Evolutionary conservation across 2,329 filamentous ascomycete species (phyloP).

Genomic region (Catunica adiposa): DNA sequence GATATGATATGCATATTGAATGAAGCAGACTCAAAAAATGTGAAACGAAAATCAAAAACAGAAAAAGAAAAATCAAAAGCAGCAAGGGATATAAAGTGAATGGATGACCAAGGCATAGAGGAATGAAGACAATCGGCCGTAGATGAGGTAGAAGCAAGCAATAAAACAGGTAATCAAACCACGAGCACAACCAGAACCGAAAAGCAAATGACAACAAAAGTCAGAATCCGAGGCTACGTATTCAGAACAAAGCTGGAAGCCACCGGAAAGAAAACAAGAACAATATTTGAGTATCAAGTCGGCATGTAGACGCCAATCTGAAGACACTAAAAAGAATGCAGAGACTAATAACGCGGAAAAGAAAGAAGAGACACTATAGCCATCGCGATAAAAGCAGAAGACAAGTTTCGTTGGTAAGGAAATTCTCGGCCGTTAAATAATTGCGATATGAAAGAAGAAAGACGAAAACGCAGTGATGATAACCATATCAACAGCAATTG

Average conservation of each 20-base stretch:
- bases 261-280: neutral
- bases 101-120: conserved; percentile 9
- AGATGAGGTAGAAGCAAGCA: conserved; percentile 1
- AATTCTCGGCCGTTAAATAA: conserved; percentile 13
- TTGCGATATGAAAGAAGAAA: conserved; percentile 2
- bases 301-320: neutral
- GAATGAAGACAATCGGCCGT: conserved; percentile 13
- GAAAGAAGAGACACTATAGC: conserved; percentile 1
- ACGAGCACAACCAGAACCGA: neutral
- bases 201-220: neutral
- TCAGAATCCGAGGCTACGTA: neutral
- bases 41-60: neutral
- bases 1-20: conserved; percentile 2
- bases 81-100: conserved; percentile 14
- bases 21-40: neutral
- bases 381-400: neutral
- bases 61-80: conserved; percentile 10
- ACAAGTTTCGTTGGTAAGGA: neutral
- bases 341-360: neutral
- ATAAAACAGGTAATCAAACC: conserved; percentile 1
- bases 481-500: conserved; percentile 1
- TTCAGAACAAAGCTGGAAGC: neutral
- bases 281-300: neutral
- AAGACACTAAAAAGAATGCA: neutral
- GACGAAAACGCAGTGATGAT: neutral